phyloP scores from a whole-genome alignment of 345 rosid genomes.

The Gossypium rotundifolium region DNA sequence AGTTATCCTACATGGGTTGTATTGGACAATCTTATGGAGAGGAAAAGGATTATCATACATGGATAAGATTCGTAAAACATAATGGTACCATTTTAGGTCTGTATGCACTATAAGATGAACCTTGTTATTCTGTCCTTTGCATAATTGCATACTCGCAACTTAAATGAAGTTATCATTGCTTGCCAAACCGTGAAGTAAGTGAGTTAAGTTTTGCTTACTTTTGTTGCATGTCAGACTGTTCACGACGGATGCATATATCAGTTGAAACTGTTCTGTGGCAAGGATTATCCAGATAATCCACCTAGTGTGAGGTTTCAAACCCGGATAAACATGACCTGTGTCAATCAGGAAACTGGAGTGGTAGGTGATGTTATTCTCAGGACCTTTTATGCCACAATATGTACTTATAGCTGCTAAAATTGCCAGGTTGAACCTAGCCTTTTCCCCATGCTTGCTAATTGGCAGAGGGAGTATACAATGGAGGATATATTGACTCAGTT shows the following conservation, averaged over 20 bases:
- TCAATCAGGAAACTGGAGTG: slow-evolving; percentile 67
- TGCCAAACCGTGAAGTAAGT: not conserved
- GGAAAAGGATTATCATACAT: not conserved
- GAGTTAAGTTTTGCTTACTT: slow-evolving; percentile 1
- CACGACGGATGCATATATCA: slow-evolving; percentile 82
- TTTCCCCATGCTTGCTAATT: slow-evolving; percentile 64
- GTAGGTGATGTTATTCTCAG: slow-evolving; percentile 27
- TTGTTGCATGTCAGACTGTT: slow-evolving; percentile 49
- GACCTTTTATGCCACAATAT: not conserved
- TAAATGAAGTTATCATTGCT: not conserved
- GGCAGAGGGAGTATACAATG: slow-evolving; percentile 71
- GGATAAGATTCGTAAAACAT: not conserved
- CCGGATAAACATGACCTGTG: slow-evolving; percentile 70
- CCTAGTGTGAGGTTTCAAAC: slow-evolving; percentile 72
- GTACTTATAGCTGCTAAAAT: slow-evolving; percentile 10
- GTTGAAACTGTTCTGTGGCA: slow-evolving; percentile 69
- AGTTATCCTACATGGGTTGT: not conserved
- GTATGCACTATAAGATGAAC: not conserved
- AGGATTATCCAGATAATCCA: slow-evolving; percentile 70
- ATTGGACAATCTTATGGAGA: not conserved
- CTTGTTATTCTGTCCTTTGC: not conserved
- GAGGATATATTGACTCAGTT: slow-evolving; percentile 63
- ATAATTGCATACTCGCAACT: not conserved
- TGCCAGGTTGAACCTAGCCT: slow-evolving; percentile 65
- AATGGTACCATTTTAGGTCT: not conserved